Evolutionary conservation across 176 grass and related monocot genomes (phyloP).

Genomic region (Ensete glaucum): DNA sequence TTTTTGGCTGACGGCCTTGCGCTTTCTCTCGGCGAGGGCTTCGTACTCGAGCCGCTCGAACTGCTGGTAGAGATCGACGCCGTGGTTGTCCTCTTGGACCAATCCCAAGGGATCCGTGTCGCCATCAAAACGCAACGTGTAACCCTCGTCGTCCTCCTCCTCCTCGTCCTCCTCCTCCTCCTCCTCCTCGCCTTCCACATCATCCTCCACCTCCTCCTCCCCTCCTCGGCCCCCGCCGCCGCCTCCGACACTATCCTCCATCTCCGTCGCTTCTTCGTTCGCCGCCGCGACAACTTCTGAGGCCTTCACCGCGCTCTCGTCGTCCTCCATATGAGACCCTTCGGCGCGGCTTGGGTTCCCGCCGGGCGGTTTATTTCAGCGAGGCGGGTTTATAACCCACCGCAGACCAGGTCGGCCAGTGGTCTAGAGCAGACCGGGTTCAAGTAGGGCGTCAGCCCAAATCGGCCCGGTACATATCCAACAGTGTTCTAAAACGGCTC

Average conservation of each 20-base stretch:
- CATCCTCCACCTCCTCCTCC: conserved; percentile 10
- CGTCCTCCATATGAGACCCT: background rate
- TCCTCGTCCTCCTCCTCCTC: conserved; percentile 24
- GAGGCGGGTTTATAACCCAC: too few relatives aligned
- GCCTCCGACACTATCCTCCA: conserved; percentile 6
- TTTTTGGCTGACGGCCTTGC: conserved; percentile 52
- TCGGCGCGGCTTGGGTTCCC: background rate
- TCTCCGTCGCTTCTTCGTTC: background rate
- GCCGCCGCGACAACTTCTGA: background rate
- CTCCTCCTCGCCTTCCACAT: conserved; percentile 18
- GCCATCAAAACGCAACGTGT: conserved; percentile 23
- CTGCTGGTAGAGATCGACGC: conserved; percentile 35
- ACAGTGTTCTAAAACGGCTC: too few relatives aligned
- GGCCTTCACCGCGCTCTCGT: background rate
- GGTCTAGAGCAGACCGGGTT: too few relatives aligned
- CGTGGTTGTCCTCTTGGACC: conserved; percentile 18
- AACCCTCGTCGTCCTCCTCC: conserved; percentile 27
- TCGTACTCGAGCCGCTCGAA: conserved; percentile 53
- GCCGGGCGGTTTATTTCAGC: too few relatives aligned
- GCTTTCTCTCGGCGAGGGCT: conserved; percentile 49
- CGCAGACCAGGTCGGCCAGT: too few relatives aligned
- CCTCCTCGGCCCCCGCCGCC: background rate
- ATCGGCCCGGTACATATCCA: too few relatives aligned
- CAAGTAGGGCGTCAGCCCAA: too few relatives aligned
- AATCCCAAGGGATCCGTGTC: conserved; percentile 31